Conservation (phyloP, 257 asterid genomes). For the Gynochthodes officinalis region DNA sequence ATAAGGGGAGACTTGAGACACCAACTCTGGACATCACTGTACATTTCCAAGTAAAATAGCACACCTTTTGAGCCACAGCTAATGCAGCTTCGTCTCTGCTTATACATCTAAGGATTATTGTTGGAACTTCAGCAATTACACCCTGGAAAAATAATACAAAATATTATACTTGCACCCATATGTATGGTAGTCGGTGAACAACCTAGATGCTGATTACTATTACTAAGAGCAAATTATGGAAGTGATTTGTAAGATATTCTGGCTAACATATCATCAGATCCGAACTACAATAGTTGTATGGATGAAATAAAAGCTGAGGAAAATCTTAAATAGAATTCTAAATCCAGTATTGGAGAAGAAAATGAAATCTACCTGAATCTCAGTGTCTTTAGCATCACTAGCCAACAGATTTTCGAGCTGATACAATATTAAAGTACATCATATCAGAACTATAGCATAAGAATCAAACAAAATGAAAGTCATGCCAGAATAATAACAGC, state of each 20-base stretch:
- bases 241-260: background rate
- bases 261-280: background rate
- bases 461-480: background rate
- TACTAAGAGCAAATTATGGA: background rate
- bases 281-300: background rate
- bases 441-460: slow-evolving; percentile 14
- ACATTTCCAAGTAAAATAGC: slow-evolving; percentile 7
- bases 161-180: background rate
- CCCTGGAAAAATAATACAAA: slow-evolving; percentile 38
- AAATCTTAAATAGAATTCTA: background rate
- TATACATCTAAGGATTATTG: slow-evolving; percentile 74
- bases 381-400: slow-evolving; percentile 63
- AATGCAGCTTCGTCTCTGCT: slow-evolving; percentile 97
- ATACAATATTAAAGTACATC: slow-evolving; percentile 23
- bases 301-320: background rate
- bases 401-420: slow-evolving; percentile 79
- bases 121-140: slow-evolving; percentile 87
- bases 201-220: background rate
- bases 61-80: slow-evolving; percentile 96
- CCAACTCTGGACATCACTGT: slow-evolving; percentile 1
- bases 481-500: background rate
- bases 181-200: background rate
- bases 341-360: background rate
- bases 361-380: slow-evolving; percentile 60
- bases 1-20: slow-evolving; percentile 16